Conservation (phyloP, 208 protist genomes). For the Acanthamoeba lenticulata region DNA sequence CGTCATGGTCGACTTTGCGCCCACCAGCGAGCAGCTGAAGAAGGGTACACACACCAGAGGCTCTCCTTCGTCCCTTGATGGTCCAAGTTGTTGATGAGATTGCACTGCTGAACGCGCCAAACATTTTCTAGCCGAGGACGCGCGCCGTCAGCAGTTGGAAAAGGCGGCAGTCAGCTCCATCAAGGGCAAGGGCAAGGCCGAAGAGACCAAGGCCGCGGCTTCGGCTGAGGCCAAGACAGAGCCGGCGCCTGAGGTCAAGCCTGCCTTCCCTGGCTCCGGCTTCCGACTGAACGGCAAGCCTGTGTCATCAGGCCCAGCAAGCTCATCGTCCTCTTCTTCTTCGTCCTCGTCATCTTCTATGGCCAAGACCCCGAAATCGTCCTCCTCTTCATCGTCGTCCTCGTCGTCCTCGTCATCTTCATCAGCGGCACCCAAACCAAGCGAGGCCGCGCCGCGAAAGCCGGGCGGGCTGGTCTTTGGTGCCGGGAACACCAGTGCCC, state of each 20-base stretch:
- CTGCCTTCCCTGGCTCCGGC: not conserved
- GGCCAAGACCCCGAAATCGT: not conserved
- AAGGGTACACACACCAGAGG: not conserved
- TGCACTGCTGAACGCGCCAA: not conserved
- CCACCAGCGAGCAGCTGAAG: constrained; percentile 49
- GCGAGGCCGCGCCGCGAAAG: not conserved
- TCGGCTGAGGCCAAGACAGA: not conserved
- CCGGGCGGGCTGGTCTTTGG: constrained; percentile 12
- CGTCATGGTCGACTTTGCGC: constrained; percentile 82
- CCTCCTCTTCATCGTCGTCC: not conserved
- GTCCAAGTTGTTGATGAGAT: not conserved
- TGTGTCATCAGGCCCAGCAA: not conserved
- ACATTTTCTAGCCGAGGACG: not conserved
- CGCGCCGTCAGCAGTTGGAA: constrained; percentile 36
- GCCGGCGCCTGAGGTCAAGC: not conserved
- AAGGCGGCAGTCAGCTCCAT: not conserved
- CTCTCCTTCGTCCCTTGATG: not conserved
- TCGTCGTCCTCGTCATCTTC: not conserved
- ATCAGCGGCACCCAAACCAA: not conserved
- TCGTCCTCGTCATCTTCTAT: not conserved
- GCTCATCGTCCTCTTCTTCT: constrained; percentile 52
- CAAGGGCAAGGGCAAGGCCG: not conserved
- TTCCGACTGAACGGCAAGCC: constrained; percentile 23
- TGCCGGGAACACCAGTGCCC: not conserved
- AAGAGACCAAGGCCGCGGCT: not conserved